Percentiles rank a stretch among this genome's conserved stretches.
phyloP scores from a whole-genome alignment of 2,329 filamentous ascomycete species.

The Hysterium pulicare region DNA sequence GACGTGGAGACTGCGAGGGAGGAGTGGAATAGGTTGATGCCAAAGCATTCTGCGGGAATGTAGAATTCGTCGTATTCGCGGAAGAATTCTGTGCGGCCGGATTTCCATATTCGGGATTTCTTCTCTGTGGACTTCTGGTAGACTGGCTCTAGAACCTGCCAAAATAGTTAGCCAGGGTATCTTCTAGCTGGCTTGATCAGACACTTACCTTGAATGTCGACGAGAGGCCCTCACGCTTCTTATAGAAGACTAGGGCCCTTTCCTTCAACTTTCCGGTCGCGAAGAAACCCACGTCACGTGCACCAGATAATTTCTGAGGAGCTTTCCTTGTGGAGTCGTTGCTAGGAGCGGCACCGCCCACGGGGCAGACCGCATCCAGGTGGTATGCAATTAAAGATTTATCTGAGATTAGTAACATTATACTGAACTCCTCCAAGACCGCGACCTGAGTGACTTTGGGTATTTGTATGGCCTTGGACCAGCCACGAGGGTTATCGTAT shows the following conservation, averaged over 20 bases:
- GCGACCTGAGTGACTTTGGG: slow-evolving; percentile 84
- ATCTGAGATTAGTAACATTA: slow-evolving; percentile 88
- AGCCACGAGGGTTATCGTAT: slow-evolving; percentile 82
- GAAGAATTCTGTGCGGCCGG: slow-evolving; percentile 87
- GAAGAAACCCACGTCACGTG: slow-evolving; percentile 94
- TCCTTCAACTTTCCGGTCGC: slow-evolving; percentile 97
- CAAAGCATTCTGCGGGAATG: slow-evolving; percentile 90
- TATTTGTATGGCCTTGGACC: slow-evolving; percentile 76
- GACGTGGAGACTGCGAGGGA: slow-evolving; percentile 88
- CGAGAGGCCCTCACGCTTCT: slow-evolving; percentile 86
- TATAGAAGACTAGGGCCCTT: slow-evolving; percentile 90
- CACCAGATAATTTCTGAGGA: slow-evolving; percentile 83
- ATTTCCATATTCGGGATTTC: slow-evolving; percentile 66
- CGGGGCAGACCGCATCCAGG: slow-evolving; percentile 72
- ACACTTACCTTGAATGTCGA: slow-evolving; percentile 73
- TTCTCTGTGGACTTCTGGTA: slow-evolving; percentile 89
- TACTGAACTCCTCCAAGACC: slow-evolving; percentile 90
- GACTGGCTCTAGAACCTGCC: slow-evolving; percentile 83
- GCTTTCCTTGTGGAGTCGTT: slow-evolving; percentile 76
- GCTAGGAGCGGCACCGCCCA: slow-evolving; percentile 54
- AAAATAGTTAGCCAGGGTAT: background rate
- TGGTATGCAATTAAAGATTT: slow-evolving; percentile 91
- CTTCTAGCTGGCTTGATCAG: background rate
- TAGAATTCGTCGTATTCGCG: slow-evolving; percentile 99
- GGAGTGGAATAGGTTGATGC: slow-evolving; percentile 92